Conservation (phyloP, 768 basidiomycete species). For the Pulveroboletus sp. region DNA sequence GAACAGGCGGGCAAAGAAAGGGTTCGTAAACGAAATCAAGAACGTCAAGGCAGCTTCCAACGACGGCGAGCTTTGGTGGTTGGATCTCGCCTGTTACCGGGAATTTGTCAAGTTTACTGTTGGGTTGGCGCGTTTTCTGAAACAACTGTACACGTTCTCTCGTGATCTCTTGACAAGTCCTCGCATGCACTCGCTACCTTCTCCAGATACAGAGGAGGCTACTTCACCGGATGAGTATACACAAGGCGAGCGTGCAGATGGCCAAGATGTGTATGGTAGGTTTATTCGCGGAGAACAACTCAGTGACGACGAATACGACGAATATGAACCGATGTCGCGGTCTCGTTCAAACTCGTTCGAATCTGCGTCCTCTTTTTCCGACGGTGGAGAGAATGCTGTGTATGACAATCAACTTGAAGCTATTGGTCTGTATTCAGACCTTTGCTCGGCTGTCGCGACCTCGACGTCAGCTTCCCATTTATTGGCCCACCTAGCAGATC, state of each 20-base stretch:
- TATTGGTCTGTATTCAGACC: conserved; percentile 49
- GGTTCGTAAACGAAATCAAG: conserved; percentile 50
- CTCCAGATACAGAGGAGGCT: conserved; percentile 5
- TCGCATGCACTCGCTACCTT: conserved; percentile 4
- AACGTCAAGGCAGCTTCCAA: conserved; percentile 33
- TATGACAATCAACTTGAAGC: conserved; percentile 37
- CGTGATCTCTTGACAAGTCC: conserved; percentile 18
- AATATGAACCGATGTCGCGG: conserved; percentile 25
- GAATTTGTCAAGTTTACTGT: conserved; percentile 34
- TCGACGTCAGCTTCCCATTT: conserved; percentile 41
- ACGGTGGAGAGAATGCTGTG: conserved; percentile 29
- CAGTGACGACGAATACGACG: conserved; percentile 46
- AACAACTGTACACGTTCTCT: conserved; percentile 13
- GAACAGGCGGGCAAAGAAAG: conserved; percentile 26
- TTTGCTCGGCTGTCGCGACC: conserved; percentile 34
- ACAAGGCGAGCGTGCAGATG: conserved; percentile 20
- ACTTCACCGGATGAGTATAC: conserved; percentile 3
- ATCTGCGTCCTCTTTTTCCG: conserved; percentile 23
- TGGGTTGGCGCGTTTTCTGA: conserved; percentile 27
- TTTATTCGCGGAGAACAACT: conserved; percentile 59
- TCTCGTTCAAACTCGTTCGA: conserved; percentile 19
- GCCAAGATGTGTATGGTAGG: conserved; percentile 44
- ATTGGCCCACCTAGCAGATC: conserved; percentile 49
- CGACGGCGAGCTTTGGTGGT: conserved; percentile 34
- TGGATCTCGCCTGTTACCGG: conserved; percentile 38